Base-by-base conservation (phyloP, 2,329 filamentous ascomycete species). In the Rutstroemia sp. region DNA sequence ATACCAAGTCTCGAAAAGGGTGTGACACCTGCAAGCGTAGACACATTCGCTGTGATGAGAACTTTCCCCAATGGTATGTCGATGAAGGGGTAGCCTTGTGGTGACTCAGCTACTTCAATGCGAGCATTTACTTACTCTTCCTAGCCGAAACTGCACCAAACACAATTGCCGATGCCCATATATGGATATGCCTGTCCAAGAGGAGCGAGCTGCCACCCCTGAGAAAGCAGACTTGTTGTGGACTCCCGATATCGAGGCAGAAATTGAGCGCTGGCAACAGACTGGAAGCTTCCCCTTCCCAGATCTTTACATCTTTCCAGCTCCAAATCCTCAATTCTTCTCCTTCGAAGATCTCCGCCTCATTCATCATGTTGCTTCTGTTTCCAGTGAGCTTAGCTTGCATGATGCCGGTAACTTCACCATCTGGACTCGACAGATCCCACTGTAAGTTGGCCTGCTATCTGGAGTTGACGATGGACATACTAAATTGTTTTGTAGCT, bases 111-210 rank as follows among this genome's bases (percentile, higher is more conserved):
- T 21, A 25, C 21, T 47, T 27, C 4, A 6, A 47, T 27, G 25
- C 14, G 21, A 47, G 44, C n/a, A 49, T 45, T 56, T 52, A 34
- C 55, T 55, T 56, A 47, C 44, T 14, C 14, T n/a, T 27, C 23
- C 21, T n/a, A 95, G 92, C 77, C 90, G 90, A 69, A 99, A 99
- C 74, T 99, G 94, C 75, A 96, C 92, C 60, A 99, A 97, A 76
- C 94, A 99, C 76, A 96, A 96, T 76, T 94, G 95, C 67, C 88
- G 92, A 68, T 99, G 94, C 74, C 94, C 96, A 66, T 99, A 97
- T 77, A 95, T 96, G 79, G 92, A 97, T 70, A 85, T 86, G 69
- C 82, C 88, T 49, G 78, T 82, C 47, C 79, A 86, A 57, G 85
- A 88, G 63, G 77, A 82, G 64, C 77, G 82, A 63, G 78, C 80